phyloP scores from a whole-genome alignment of 1,284 basidiomycete genomes.

The Mycosarcoma maydis region DNA sequence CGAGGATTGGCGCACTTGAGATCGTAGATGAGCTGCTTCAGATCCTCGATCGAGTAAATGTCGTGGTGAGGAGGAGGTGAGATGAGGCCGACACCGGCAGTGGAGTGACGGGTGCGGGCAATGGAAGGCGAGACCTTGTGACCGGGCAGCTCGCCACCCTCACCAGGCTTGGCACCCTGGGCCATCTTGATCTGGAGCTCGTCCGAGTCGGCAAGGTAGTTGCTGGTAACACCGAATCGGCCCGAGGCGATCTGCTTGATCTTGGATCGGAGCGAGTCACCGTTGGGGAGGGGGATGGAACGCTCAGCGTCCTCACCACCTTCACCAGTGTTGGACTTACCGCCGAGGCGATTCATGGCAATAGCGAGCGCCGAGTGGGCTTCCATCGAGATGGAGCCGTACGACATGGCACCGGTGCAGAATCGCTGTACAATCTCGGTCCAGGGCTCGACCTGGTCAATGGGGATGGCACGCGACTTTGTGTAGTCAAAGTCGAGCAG shows the following conservation, averaged over 20 bases:
- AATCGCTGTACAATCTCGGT: conserved; percentile 66
- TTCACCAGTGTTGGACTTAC: conserved; percentile 65
- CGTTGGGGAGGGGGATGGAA: conserved; percentile 64
- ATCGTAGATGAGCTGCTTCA: conserved; percentile 66
- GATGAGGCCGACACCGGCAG: conserved; percentile 64
- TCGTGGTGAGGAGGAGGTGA: conserved; percentile 64
- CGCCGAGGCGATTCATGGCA: conserved; percentile 65
- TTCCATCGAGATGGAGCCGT: conserved; percentile 65
- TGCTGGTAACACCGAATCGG: conserved; percentile 63
- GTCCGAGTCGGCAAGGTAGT: conserved; percentile 64
- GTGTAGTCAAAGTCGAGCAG: conserved; percentile 61
- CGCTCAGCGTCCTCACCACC: conserved; percentile 65
- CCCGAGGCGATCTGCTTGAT: conserved; percentile 66
- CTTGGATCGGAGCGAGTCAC: conserved; percentile 64
- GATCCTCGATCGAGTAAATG: conserved; percentile 65
- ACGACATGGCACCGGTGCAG: conserved; percentile 66
- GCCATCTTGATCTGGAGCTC: conserved; percentile 67
- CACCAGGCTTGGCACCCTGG: conserved; percentile 65
- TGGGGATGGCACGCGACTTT: conserved; percentile 59
- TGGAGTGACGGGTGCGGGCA: conserved; percentile 63
- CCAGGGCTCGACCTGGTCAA: conserved; percentile 66
- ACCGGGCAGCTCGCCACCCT: conserved; percentile 65
- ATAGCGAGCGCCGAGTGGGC: conserved; percentile 63
- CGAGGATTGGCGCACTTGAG: conserved; percentile 65
- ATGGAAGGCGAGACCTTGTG: conserved; percentile 65